These are phyloP conservation scores for Lipomyces lipofer DNA, from an alignment of 805 yeast species.

Conservation along the genomic window DNA sequence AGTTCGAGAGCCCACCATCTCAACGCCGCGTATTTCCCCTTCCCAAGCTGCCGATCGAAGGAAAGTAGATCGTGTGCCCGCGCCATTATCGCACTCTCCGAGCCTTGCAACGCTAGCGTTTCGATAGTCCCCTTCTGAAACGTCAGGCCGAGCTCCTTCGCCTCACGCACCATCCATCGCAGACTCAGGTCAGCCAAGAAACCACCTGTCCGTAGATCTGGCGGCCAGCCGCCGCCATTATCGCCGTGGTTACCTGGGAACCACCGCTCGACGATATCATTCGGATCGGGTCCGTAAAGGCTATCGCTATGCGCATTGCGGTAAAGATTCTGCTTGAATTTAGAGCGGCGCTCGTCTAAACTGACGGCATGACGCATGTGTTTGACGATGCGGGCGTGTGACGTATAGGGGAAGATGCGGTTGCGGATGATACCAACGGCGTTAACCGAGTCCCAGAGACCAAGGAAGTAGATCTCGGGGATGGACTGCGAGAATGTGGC, in stretches of 20 bases:
- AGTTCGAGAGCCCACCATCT: conserved; percentile 65
- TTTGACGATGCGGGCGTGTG: conserved; percentile 52
- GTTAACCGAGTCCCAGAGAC: conserved; percentile 68
- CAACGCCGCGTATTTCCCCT: conserved; percentile 1
- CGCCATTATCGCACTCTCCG: conserved; percentile 31
- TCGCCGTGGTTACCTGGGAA: conserved; percentile 72
- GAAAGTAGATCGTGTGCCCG: conserved; percentile 27
- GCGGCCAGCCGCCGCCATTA: conserved; percentile 67
- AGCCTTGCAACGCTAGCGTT: conserved; percentile 45
- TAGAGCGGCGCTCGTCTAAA: conserved; percentile 65
- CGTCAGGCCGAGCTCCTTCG: conserved; percentile 51
- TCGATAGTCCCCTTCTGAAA: conserved; percentile 47
- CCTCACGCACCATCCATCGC: conserved; percentile 62
- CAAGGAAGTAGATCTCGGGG: conserved; percentile 57
- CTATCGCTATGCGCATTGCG: not conserved
- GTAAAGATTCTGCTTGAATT: conserved; percentile 57
- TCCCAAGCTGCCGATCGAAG: conserved; percentile 5
- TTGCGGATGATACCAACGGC: conserved; percentile 64
- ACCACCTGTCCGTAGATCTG: conserved; percentile 47
- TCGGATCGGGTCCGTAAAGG: not conserved
- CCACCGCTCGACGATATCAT: conserved; percentile 57
- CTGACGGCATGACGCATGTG: conserved; percentile 70
- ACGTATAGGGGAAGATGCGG: conserved; percentile 54
- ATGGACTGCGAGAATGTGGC: conserved; percentile 52
- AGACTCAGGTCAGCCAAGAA: conserved; percentile 52